Percentiles rank a stretch among this genome's conserved stretches.
These are phyloP conservation scores for Coemansia sp. DNA, from an alignment of 371 early-diverging fungal genomes.

Conservation along the genomic window DNA sequence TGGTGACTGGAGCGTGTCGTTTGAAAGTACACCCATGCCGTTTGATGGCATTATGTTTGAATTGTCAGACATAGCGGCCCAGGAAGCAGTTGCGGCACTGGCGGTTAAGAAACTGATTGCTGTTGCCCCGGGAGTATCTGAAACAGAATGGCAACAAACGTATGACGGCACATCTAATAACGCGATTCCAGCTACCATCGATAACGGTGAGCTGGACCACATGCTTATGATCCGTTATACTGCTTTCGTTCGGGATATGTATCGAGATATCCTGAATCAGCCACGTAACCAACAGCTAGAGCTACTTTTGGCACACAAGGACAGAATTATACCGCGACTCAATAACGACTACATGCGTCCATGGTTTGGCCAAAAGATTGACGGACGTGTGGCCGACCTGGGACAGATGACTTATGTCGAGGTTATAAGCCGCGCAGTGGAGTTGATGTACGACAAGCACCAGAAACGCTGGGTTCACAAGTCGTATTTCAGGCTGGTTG, in stretches of 20 bases:
- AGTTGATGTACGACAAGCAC: conserved; percentile 75
- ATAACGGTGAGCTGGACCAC: conserved; percentile 94
- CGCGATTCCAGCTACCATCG: conserved; percentile 83
- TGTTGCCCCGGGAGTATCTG: too few relatives aligned
- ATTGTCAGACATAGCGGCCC: conserved; percentile 91
- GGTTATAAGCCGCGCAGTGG: conserved; percentile 74
- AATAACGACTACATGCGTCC: conserved; percentile 65
- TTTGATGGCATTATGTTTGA: conserved; percentile 93
- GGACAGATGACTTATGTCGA: conserved; percentile 88
- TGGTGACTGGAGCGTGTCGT: conserved; percentile 84
- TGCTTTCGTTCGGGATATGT: conserved; percentile 74
- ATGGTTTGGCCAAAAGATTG: not conserved
- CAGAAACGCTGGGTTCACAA: conserved; percentile 82
- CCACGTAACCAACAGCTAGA: conserved; percentile 82
- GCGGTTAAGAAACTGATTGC: conserved; percentile 85
- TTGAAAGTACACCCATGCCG: conserved; percentile 90
- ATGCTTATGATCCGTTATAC: conserved; percentile 89
- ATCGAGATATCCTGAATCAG: conserved; percentile 77
- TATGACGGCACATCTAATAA: conserved; percentile 85
- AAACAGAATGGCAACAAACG: too few relatives aligned
- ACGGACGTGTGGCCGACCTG: not conserved
- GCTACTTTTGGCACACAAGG: conserved; percentile 78
- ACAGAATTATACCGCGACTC: conserved; percentile 82
- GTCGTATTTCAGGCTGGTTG: conserved; percentile 71
- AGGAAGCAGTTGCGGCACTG: conserved; percentile 76